These are phyloP conservation scores for Punica granatum DNA, from an alignment of 345 rosid genomes.

Conservation along the genomic window DNA sequence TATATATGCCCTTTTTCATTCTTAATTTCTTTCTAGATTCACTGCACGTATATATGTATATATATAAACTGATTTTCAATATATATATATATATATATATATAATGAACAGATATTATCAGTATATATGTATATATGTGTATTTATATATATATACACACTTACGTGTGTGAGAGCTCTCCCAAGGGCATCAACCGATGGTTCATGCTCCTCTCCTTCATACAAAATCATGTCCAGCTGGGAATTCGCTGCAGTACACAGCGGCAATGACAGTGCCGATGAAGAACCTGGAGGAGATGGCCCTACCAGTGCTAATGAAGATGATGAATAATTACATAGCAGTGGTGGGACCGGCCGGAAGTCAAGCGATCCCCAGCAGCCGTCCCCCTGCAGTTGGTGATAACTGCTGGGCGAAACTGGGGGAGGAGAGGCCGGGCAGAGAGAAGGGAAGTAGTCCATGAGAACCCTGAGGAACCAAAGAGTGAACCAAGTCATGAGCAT, in stretches of 20 bases:
- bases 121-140: background rate
- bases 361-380: no score
- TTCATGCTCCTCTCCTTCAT: conserved; percentile 31
- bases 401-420: no score
- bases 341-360: no score
- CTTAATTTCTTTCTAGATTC: no score
- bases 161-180: conserved; percentile 70
- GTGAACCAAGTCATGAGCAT: conserved; percentile 59
- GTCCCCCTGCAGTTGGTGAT: no score
- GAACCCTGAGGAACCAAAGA: conserved; percentile 55
- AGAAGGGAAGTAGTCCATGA: conserved; percentile 46
- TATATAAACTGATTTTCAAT: background rate
- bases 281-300: no score
- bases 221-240: conserved; percentile 35
- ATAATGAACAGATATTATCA: no score
- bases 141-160: conserved; percentile 7
- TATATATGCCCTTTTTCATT: no score
- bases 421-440: conserved; percentile 8
- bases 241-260: conserved; percentile 26
- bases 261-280: conserved; percentile 16
- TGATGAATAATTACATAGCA: no score
- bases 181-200: conserved; percentile 48
- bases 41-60: no score
- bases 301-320: no score
- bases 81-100: background rate